Conservation (phyloP, 2,329 filamentous ascomycete genomes). For the Sporothrix humicola region DNA sequence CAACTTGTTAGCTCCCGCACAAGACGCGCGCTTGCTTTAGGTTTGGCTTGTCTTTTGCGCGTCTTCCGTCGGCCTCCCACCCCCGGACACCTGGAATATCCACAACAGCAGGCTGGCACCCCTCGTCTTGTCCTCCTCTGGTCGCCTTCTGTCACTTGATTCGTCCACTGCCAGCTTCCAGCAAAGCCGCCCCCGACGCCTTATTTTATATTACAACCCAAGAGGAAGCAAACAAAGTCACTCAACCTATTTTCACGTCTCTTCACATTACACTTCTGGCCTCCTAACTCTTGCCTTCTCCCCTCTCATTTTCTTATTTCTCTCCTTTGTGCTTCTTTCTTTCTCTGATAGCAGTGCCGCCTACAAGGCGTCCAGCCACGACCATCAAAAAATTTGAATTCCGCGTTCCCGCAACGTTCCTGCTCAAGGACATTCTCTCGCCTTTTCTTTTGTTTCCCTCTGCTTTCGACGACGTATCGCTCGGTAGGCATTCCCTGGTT, state of each 20-base stretch:
- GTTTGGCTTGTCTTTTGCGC: conserved; percentile 39
- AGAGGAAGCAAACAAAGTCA: conserved; percentile 17
- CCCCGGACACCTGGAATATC: conserved; percentile 29
- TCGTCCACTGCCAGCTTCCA: conserved; percentile 26
- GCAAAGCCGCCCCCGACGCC: conserved; percentile 24
- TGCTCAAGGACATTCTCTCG: background rate
- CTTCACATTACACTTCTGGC: background rate
- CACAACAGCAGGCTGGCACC: conserved; percentile 38
- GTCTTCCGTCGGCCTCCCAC: conserved; percentile 40
- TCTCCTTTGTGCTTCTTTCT: background rate
- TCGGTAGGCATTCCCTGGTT: background rate
- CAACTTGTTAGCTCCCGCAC: conserved; percentile 20
- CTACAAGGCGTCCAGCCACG: background rate
- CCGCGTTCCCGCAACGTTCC: background rate
- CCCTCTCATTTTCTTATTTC: background rate
- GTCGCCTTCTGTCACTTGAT: conserved; percentile 33
- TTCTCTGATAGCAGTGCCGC: background rate
- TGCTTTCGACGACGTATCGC: background rate
- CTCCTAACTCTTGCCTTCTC: background rate
- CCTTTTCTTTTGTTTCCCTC: background rate
- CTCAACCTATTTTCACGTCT: background rate
- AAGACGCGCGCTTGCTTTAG: conserved; percentile 49
- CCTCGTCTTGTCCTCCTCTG: conserved; percentile 28
- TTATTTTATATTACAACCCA: conserved; percentile 26
- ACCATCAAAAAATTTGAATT: background rate